Percentiles rank a stretch among this genome's conserved stretches.
Evolutionary conservation across 345 rosid genomes (phyloP).

Genomic region (Angophora floribunda): DNA sequence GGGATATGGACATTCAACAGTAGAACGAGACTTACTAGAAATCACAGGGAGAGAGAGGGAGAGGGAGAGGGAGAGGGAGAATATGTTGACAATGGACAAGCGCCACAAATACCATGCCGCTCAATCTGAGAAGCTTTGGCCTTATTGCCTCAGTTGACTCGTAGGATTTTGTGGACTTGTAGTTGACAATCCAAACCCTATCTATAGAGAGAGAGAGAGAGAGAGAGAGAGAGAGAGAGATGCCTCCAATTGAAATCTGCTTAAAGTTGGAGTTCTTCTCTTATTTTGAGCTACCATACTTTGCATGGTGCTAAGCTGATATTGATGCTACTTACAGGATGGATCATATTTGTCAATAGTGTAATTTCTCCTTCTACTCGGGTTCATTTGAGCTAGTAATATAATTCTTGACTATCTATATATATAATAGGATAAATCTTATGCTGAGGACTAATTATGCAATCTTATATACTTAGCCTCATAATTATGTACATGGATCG

Average conservation of each 20-base stretch:
- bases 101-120: not conserved
- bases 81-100: not conserved
- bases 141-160: constrained; percentile 1
- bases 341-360: not conserved
- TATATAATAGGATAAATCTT: no score
- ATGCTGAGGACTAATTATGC: not conserved
- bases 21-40: not conserved
- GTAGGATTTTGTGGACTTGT: constrained; percentile 16
- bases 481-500: not conserved
- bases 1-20: not conserved
- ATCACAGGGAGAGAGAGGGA: not conserved
- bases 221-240: not conserved
- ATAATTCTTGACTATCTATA: not conserved
- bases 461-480: not conserved
- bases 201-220: not conserved
- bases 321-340: not conserved
- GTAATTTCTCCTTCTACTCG: not conserved
- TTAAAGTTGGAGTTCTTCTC: not conserved
- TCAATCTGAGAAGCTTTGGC: not conserved
- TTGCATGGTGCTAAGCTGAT: not conserved
- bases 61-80: not conserved
- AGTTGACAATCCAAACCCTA: constrained; percentile 1
- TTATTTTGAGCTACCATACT: not conserved
- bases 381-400: not conserved
- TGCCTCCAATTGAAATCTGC: not conserved